A percentile compares a stretch with the other conserved stretches of the same genome.
phyloP scores from a whole-genome alignment of 345 rosid genomes.

The Isatis tinctoria region DNA sequence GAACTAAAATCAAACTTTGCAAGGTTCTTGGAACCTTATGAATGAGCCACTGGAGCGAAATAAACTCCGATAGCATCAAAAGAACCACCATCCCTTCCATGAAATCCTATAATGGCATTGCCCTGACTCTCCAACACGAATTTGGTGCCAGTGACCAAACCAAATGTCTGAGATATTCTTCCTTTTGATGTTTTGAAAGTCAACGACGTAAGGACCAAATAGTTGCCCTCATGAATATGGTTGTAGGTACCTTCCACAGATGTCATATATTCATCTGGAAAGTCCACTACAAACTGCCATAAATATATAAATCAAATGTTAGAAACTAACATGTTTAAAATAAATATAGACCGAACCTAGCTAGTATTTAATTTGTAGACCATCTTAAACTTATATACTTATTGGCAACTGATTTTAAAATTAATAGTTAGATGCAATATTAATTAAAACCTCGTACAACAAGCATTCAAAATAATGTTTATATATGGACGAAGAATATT shows the following conservation, averaged over 20 bases:
- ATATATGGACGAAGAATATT: neutral
- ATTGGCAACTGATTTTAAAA: neutral
- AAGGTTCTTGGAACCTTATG: too few species aligned
- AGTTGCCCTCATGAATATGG: neutral
- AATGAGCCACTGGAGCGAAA: too few species aligned
- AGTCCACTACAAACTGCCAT: slow-evolving; percentile 9
- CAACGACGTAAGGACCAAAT: neutral
- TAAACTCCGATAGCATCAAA: too few species aligned
- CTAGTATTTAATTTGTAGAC: too few species aligned
- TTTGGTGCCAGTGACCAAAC: neutral
- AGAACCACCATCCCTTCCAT: too few species aligned
- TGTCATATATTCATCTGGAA: slow-evolving; percentile 16
- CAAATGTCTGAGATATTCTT: neutral
- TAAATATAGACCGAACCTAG: neutral
- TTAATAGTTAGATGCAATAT: neutral
- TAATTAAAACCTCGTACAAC: neutral
- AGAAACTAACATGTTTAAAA: neutral
- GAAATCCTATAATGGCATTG: too few species aligned
- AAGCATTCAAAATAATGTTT: neutral
- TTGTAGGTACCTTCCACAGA: slow-evolving; percentile 11
- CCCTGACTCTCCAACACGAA: too few species aligned
- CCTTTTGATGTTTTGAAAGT: slow-evolving; percentile 12
- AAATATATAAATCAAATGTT: neutral
- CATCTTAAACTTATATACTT: too few species aligned
- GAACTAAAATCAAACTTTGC: too few species aligned